Base-by-base conservation (phyloP, 225 moss, liverwort and hornwort genomes). In the Antitrichia curtipendula region DNA sequence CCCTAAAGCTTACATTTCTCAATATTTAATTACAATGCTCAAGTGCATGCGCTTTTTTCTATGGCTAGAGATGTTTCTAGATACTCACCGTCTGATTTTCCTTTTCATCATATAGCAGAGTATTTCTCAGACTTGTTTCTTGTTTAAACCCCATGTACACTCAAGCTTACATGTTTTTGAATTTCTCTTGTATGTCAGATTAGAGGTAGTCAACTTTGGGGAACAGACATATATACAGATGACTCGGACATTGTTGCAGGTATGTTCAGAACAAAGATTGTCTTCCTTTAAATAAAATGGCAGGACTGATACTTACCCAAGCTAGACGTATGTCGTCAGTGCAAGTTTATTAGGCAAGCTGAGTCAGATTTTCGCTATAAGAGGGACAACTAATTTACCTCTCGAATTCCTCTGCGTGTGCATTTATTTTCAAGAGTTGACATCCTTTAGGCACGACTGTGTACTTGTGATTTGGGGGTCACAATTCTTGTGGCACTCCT, bases 191-290 rank as follows among this genome's bases (percentile, higher is more conserved):
- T 84, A 38, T 91, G 53, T 72, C 89, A 95, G 95, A 92, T 95
- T 81, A 95, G 94, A 89, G 98, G 98, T n/a, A 96, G 98, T 89
- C 98, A 99, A 86, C 94, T 99, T 27, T 99, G 98, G 98, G 98
- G 98, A 86, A 96, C 98, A 75, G 97, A 99, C 84, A 86, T 94
- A 62, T 99, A 99, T 91, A 97, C 98, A 52, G 96, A 99, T 72
- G 98, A 99, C 86, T 99, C 98, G 14, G 98, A 99, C 88, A 93
- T 99, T 70, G 98, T 99, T 86, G 98, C 98, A 90, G 95, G 95
- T 93, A 91, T 89, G 85, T 59, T 78, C 56, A 76, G 70, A 84
- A 50, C 78, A 38, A 78, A 82, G 59, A 62, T 66, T 89, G 40
- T 12, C 40, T 56, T 87, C 14, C 36, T 79, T 80, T 6, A 54